These are phyloP conservation scores for Paraphoma sp. DNA, from an alignment of 2,329 filamentous ascomycete species.

Conservation along the genomic window DNA sequence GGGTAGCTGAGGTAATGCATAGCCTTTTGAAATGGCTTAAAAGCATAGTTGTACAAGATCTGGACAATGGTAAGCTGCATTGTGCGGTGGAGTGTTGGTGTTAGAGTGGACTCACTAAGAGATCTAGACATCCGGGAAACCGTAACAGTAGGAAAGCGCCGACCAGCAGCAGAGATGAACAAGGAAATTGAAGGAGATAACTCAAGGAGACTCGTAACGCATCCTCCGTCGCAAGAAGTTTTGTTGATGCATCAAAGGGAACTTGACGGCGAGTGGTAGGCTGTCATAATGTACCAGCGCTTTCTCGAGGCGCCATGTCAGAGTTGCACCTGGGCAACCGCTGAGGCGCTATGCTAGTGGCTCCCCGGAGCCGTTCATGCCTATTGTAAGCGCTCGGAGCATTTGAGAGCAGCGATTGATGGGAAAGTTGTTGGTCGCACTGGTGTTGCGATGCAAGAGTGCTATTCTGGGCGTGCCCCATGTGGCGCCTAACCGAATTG, in stretches of 20 bases:
- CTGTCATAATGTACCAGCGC: constrained; percentile 44
- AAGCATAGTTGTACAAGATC: constrained; percentile 49
- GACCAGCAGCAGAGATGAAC: constrained; percentile 42
- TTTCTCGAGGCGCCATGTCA: constrained; percentile 38
- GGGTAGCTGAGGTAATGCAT: constrained; percentile 44
- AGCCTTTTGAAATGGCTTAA: constrained; percentile 45
- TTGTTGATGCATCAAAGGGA: constrained; percentile 34
- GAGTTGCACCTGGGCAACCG: constrained; percentile 41
- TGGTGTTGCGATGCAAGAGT: constrained; percentile 38
- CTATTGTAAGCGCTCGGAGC: constrained; percentile 43
- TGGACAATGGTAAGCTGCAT: constrained; percentile 40
- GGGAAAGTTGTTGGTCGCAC: constrained; percentile 25
- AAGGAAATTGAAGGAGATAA: constrained; percentile 46
- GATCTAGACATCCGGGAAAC: constrained; percentile 42
- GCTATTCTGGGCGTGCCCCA: constrained; percentile 41
- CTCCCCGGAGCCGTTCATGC: constrained; percentile 33
- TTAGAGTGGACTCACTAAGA: constrained; percentile 37
- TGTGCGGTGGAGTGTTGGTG: constrained; percentile 14
- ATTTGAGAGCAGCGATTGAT: constrained; percentile 26
- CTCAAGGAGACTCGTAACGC: constrained; percentile 47
- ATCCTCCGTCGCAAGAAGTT: constrained; percentile 42
- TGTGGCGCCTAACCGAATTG: constrained; percentile 28
- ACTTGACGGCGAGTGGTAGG: constrained; percentile 35
- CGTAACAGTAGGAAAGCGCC: constrained; percentile 33
- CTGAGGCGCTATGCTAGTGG: constrained; percentile 42